Base-by-base conservation (phyloP, 345 rosid genomes). In the Pistacia integerrima region DNA sequence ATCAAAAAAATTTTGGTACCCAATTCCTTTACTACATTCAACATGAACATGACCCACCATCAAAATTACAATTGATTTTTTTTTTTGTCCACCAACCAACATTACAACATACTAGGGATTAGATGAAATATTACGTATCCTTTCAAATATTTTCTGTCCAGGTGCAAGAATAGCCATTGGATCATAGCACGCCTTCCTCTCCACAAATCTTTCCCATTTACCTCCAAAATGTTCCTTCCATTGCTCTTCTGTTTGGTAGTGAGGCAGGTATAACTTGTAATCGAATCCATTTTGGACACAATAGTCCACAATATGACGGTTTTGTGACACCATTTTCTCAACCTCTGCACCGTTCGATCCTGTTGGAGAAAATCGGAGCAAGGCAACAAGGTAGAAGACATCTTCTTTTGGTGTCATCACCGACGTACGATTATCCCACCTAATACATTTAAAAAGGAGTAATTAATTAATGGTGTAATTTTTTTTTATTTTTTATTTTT, bases 101-200 rank as follows among this genome's bases (percentile, higher is more conserved):
- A 8, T 8, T 49, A 16, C 16, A 66, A 36, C 25, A n/a, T 64
- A 12, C 77, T 64, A 74, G 48, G 81, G 70, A 55, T 79, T 84
- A 41, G 10, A 41, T 41, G 46, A 41, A 41, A 7, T 41, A 41
- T 41, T 41, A 54, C 62, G 63, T 35, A 67, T 76, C 79, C 97
- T 87, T 25, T 73, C 72, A 83, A 96, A 93, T 67, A 96, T 88
- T 78, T 85, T 96, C 82, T 96, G 97, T 11, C 99, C 99, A 0
- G 99, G 99, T 0, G 99, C 89, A 71, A 96, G 98, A 70, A 96
- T 78, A 22, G 91, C 92, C 94, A 83, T 86, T 4, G 94, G 97
- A 85, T 96, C 98, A 76, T 88, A 93, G 74, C 74, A 63, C n/a
- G 44, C 55, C 85, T 96, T 96, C 84, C 87, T 85, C 71, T 90